These are phyloP conservation scores for Aciculosporium take DNA, from an alignment of 2,329 filamentous ascomycete genomes.

Conservation along the genomic window DNA sequence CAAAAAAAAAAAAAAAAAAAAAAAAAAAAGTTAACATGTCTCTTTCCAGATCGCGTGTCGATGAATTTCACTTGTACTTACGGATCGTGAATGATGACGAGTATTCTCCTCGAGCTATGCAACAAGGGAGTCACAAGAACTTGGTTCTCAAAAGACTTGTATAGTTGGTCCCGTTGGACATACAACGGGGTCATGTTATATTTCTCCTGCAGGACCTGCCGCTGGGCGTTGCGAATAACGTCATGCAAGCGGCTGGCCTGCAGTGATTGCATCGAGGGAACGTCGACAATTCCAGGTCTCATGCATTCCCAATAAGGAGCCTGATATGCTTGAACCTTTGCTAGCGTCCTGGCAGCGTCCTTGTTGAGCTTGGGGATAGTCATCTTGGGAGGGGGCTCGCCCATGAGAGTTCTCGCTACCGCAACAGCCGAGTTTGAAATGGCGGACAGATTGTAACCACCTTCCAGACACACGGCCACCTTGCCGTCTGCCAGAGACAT, in stretches of 20 bases:
- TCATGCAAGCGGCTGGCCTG: constrained; percentile 58
- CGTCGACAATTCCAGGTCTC: constrained; percentile 49
- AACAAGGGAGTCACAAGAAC: constrained; percentile 68
- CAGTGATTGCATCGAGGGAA: constrained; percentile 35
- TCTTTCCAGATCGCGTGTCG: not conserved
- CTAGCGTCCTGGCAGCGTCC: constrained; percentile 40
- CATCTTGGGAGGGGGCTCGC: constrained; percentile 65
- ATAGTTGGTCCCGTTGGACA: constrained; percentile 59
- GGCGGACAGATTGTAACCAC: constrained; percentile 84
- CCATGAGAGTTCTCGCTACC: constrained; percentile 87
- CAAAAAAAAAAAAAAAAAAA: too few species aligned
- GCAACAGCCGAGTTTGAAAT: constrained; percentile 88
- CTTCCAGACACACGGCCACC: constrained; percentile 84
- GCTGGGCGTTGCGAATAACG: constrained; percentile 64
- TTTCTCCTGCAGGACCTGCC: constrained; percentile 53
- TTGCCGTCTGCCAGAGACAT: constrained; percentile 88
- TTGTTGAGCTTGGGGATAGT: constrained; percentile 41
- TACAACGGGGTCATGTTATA: constrained; percentile 68
- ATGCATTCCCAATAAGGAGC: constrained; percentile 79
- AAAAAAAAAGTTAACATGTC: too few species aligned
- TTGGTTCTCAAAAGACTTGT: constrained; percentile 71
- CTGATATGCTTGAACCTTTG: constrained; percentile 45
- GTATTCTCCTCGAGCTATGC: constrained; percentile 47
- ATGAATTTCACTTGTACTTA: constrained; percentile 30
- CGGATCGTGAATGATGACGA: constrained; percentile 87